phyloP scores from a whole-genome alignment of 108 stramenopile species.

The Craspedostauros australis region DNA sequence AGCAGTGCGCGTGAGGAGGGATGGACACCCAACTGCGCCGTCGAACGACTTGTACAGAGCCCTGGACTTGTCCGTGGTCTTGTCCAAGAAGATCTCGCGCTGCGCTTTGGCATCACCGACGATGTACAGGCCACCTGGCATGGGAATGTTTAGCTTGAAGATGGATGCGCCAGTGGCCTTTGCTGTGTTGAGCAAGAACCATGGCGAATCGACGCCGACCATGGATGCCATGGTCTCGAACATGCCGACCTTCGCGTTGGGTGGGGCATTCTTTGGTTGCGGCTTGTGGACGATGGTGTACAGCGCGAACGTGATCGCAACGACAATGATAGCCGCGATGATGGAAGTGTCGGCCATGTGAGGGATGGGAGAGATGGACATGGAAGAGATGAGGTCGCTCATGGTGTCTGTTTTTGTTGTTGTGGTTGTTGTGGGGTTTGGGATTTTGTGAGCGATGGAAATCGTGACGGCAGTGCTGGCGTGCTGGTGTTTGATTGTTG shows the following conservation, averaged over 20 bases:
- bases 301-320: too few relatives aligned
- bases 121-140: slow-evolving; percentile 1
- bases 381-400: background rate
- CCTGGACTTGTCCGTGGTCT: background rate
- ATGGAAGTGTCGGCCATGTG: too few relatives aligned
- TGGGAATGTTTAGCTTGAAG: too few relatives aligned
- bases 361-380: background rate
- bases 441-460: too few relatives aligned
- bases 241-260: slow-evolving; percentile 14
- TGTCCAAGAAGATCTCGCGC: background rate
- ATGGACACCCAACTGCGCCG: background rate
- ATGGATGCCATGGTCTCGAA: slow-evolving; percentile 8
- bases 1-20: too few relatives aligned
- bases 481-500: too few relatives aligned
- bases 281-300: too few relatives aligned
- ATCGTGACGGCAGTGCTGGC: too few relatives aligned
- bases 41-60: background rate
- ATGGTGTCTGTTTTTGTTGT: background rate
- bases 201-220: slow-evolving; percentile 9
- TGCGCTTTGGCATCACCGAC: background rate
- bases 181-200: slow-evolving; percentile 10
- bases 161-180: too few relatives aligned
- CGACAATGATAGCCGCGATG: too few relatives aligned
- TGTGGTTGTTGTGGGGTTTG: background rate
- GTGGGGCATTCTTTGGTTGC: too few relatives aligned